phyloP scores from a whole-genome alignment of 139 green algal genomes.

The Trebouxia sp. region DNA sequence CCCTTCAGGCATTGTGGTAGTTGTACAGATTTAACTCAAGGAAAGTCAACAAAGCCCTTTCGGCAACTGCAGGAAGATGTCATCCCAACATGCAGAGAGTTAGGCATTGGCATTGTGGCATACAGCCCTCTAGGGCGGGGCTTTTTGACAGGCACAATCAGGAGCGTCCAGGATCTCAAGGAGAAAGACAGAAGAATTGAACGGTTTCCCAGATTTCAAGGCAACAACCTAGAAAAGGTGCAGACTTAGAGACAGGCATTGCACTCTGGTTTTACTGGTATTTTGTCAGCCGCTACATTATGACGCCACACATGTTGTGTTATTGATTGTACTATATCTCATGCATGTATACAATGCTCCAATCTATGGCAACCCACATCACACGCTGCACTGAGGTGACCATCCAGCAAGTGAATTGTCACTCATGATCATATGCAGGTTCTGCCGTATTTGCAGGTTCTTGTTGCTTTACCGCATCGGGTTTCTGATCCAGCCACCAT shows the following conservation, averaged over 20 bases:
- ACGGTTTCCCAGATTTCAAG: neutral
- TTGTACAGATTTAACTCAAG: no score
- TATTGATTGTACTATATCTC: neutral
- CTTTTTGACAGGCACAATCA: constrained; percentile 49
- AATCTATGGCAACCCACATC: no score
- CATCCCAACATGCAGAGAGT: constrained; percentile 60
- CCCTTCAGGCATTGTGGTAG: neutral
- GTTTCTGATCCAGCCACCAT: neutral
- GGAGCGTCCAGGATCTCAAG: constrained; percentile 25
- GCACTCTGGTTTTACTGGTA: neutral
- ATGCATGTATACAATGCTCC: no score
- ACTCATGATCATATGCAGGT: no score
- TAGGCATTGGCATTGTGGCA: constrained; percentile 58
- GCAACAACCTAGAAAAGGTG: constrained; percentile 1
- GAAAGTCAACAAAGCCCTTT: neutral
- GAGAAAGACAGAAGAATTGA: neutral
- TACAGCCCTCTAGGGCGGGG: constrained; percentile 52
- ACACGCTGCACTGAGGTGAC: no score
- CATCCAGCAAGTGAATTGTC: no score
- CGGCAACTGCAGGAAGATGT: constrained; percentile 44
- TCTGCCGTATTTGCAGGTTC: neutral
- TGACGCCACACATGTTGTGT: neutral
- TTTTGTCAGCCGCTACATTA: neutral
- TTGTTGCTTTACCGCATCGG: neutral
- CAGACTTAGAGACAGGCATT: neutral